Evolutionary conservation across 2,329 filamentous ascomycete genomes (phyloP).

Genomic region (Orbilia quercus): DNA sequence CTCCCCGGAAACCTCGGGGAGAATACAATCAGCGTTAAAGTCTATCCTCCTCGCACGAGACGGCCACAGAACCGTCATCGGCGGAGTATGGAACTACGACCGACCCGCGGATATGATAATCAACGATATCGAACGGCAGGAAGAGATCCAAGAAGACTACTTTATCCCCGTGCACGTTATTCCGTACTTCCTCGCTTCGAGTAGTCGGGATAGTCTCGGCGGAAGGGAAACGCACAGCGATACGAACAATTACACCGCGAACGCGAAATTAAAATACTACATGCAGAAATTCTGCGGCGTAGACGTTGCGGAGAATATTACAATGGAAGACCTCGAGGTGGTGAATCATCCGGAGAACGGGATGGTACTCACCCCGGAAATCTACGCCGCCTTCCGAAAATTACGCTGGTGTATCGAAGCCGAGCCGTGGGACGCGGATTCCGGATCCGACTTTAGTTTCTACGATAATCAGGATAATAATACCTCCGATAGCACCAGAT

Average conservation of each 20-base stretch:
- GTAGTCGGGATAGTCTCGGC: slow-evolving; percentile 13
- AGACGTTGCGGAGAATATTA: slow-evolving; percentile 15
- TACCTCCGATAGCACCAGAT: slow-evolving; percentile 1
- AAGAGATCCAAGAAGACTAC: slow-evolving; percentile 44
- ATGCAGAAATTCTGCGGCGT: slow-evolving; percentile 46
- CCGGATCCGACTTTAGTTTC: slow-evolving; percentile 12
- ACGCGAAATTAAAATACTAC: slow-evolving; percentile 40
- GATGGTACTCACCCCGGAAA: slow-evolving; percentile 26
- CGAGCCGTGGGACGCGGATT: slow-evolving; percentile 32
- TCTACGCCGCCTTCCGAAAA: slow-evolving; percentile 30
- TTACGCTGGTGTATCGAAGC: slow-evolving; percentile 49
- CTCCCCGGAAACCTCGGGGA: slow-evolving; percentile 19
- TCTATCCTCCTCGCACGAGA: slow-evolving; percentile 25
- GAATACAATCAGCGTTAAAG: slow-evolving; percentile 24
- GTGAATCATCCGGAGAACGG: slow-evolving; percentile 34
- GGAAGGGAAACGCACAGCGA: not conserved
- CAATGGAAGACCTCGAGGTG: slow-evolving; percentile 34
- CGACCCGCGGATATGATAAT: slow-evolving; percentile 24
- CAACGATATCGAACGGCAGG: slow-evolving; percentile 35
- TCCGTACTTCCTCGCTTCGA: slow-evolving; percentile 28
- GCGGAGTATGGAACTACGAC: slow-evolving; percentile 44
- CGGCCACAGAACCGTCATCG: slow-evolving; percentile 41
- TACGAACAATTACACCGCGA: slow-evolving; percentile 25
- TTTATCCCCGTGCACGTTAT: slow-evolving; percentile 35
- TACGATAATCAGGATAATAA: slow-evolving; percentile 4